Evolutionary conservation across 176 grass and related monocot genomes (phyloP), one percentile per base, ranked within the genome.

Genomic region (Luzula sylvatica): DNA sequence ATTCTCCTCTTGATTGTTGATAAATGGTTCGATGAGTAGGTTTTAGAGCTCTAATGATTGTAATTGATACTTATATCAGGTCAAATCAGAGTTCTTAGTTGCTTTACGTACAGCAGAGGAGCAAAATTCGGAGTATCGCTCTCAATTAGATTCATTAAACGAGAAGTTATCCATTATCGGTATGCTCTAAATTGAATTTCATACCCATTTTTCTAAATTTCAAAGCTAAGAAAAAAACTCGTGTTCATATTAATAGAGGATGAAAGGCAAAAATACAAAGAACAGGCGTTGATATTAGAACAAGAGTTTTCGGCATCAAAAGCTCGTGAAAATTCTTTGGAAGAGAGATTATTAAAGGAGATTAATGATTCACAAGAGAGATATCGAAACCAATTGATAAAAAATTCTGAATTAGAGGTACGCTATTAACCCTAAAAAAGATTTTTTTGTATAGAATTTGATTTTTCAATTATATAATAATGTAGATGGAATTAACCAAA

Each of bases 251-350:
- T 44, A 65, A 15, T 20, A 96, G 90, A 89, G 57, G 61, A 85
- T 76, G 90, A 82, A 75, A 96, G 63, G 58, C 69, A 65, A 38
- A 70, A 69, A 53, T 86, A 20, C 63, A 59, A 74, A 74, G 84
- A 86, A 55, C 69, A 71, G 47, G 44, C 81, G 55, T 67, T 61
- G 29, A 82, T 69, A 43, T 65, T 79, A 53, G 83, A 96, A 65
- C 90, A 96, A 89, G 84, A 96, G 51, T 65, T 89, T 41, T 73
- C 81, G 15, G 84, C 84, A 46, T 76, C 90, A 35, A 96, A 89
- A 74, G 84, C 80, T 6, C 66, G 81, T 16, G 84, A 96, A 60
- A 62, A 53, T 44, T 65, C 90, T 76, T 71, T 96, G 46, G 77
- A 89, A 72, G 74, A 89, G 40, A 60, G 74, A 3, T 42, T 96